Evolutionary conservation across 441 rosid species (phyloP).

Genomic region (Daphne laureola): DNA sequence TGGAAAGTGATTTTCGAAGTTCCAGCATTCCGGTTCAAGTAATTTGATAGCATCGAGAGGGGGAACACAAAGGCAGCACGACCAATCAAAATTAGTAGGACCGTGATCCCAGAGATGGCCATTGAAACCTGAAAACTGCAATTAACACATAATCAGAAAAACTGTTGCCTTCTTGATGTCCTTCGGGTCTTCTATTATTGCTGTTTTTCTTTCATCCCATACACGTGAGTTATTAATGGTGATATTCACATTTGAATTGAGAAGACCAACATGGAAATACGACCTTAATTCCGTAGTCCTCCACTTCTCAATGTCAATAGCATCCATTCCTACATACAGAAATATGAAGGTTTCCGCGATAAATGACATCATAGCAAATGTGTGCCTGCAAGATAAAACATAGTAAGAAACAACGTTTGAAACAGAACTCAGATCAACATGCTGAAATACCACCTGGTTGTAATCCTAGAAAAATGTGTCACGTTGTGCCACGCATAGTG

Average conservation of each 20-base stretch:
- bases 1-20: slow-evolving; percentile 40
- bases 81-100: slow-evolving; percentile 52
- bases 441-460: slow-evolving; percentile 49
- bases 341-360: slow-evolving; percentile 87
- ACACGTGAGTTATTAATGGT: not conserved
- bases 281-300: slow-evolving; percentile 65
- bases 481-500: slow-evolving; percentile 90
- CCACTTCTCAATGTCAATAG: slow-evolving; percentile 81
- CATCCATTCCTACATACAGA: slow-evolving; percentile 92
- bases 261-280: not conserved
- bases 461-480: slow-evolving; percentile 72
- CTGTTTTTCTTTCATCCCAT: not conserved
- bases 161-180: not conserved
- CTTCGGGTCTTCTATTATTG: too few species aligned
- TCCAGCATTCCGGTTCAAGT: slow-evolving; percentile 42
- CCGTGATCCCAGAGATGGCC: slow-evolving; percentile 38
- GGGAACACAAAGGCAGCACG: slow-evolving; percentile 89
- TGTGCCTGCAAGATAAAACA: slow-evolving; percentile 42
- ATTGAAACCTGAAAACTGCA: slow-evolving; percentile 48
- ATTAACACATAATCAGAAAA: not conserved
- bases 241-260: too few species aligned
- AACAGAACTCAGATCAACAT: not conserved
- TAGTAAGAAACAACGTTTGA: not conserved
- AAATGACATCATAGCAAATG: slow-evolving; percentile 82
- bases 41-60: slow-evolving; percentile 59